Evolutionary conservation across 305 asterid species (phyloP).

Genomic region (Salvia sclarea): DNA sequence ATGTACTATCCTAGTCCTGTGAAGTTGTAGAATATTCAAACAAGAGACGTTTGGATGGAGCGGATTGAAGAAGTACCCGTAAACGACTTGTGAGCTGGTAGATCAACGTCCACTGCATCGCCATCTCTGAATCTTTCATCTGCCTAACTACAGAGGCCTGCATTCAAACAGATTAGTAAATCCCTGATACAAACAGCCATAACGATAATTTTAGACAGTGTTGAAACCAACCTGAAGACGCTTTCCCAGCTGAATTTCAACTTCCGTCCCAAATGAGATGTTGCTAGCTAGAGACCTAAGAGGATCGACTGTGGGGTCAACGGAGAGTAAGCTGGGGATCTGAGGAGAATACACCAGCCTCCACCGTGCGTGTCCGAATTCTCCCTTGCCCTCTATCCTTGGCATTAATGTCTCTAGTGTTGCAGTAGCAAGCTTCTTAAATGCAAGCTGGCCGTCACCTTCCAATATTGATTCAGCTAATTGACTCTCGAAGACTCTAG

Average conservation of each 20-base stretch:
- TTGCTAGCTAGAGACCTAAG: constrained; percentile 95
- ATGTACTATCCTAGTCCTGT: constrained; percentile 57
- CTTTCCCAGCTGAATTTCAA: constrained; percentile 96
- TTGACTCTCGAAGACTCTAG: constrained; percentile 96
- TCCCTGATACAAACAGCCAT: background rate
- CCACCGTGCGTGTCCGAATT: constrained; percentile 99
- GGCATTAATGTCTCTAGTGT: constrained; percentile 97
- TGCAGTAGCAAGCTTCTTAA: constrained; percentile 98
- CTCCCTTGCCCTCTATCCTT: constrained; percentile 97
- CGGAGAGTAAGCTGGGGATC: constrained; percentile 90
- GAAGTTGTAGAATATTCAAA: constrained; percentile 93
- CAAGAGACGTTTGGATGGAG: constrained; percentile 89
- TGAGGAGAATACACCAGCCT: constrained; percentile 98
- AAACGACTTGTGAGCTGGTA: constrained; percentile 96
- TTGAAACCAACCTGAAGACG: constrained; percentile 78
- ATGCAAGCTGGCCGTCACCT: constrained; percentile 98
- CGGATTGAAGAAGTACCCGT: constrained; percentile 85
- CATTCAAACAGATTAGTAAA: constrained; percentile 7
- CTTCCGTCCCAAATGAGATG: constrained; percentile 98
- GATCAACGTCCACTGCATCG: constrained; percentile 98
- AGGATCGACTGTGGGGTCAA: constrained; percentile 96
- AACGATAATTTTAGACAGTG: background rate
- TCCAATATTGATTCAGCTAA: constrained; percentile 96
- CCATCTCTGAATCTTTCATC: constrained; percentile 99
- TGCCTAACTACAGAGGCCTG: constrained; percentile 99